Conservation (phyloP, 2,329 filamentous ascomycete genomes). For the Curvularia hawaiiensis region DNA sequence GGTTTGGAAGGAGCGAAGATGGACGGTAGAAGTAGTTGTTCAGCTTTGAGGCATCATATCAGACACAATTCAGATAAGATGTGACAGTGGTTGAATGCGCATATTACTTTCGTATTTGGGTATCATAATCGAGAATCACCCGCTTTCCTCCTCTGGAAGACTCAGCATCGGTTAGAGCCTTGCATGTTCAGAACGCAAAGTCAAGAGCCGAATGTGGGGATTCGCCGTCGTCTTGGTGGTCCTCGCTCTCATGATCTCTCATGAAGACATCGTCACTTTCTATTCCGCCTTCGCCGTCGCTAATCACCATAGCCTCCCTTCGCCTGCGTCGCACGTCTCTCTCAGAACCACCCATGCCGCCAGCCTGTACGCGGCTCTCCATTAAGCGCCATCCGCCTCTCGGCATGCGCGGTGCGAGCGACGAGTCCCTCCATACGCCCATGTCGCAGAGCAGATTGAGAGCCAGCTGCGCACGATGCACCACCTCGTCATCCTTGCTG, state of each 20-base stretch:
- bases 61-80: background rate
- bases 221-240: slow-evolving; percentile 11
- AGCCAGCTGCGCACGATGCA: slow-evolving; percentile 32
- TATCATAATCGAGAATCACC: background rate
- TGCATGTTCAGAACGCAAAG: background rate
- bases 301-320: slow-evolving; percentile 88
- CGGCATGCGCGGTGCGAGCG: slow-evolving; percentile 8
- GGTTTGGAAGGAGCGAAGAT: slow-evolving; percentile 45
- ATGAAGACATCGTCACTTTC: slow-evolving; percentile 81
- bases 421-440: slow-evolving; percentile 23
- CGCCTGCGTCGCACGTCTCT: slow-evolving; percentile 75
- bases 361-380: slow-evolving; percentile 50
- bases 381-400: slow-evolving; percentile 13
- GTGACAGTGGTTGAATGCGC: background rate
- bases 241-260: slow-evolving; percentile 29
- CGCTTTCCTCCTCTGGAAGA: background rate
- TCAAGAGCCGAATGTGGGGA: background rate
- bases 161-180: background rate
- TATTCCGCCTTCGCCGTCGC: slow-evolving; percentile 79
- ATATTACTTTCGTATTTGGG: background rate
- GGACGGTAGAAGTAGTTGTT: slow-evolving; percentile 24
- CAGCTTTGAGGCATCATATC: background rate
- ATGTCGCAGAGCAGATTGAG: slow-evolving; percentile 36
- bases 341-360: slow-evolving; percentile 59
- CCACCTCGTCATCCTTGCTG: slow-evolving; percentile 23